Percentiles rank a stretch among this genome's conserved stretches.
phyloP scores from a whole-genome alignment of 345 rosid species.

The Streptanthus diversifolius region DNA sequence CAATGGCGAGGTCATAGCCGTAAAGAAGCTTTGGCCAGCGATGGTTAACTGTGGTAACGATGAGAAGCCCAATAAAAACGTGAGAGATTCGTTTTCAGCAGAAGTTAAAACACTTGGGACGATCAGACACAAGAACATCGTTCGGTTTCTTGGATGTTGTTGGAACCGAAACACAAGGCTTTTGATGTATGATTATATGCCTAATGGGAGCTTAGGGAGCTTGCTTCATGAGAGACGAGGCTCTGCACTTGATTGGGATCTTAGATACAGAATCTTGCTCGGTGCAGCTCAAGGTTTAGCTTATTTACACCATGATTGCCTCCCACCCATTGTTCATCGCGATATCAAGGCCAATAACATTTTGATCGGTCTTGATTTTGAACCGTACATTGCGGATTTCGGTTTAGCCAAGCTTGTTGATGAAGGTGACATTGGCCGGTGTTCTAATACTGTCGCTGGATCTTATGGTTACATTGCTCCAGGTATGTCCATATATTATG shows the following conservation, averaged over 20 bases:
- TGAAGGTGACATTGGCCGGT: slow-evolving; percentile 74
- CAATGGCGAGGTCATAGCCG: slow-evolving; percentile 81
- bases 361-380: slow-evolving; percentile 79
- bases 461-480: slow-evolving; percentile 98
- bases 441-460: slow-evolving; percentile 87
- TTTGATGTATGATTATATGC: slow-evolving; percentile 94
- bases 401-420: slow-evolving; percentile 95
- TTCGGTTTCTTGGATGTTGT: slow-evolving; percentile 87
- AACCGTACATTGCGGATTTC: slow-evolving; percentile 96
- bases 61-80: slow-evolving; percentile 47
- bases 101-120: slow-evolving; percentile 89
- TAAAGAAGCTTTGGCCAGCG: slow-evolving; percentile 90
- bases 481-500: slow-evolving; percentile 41
- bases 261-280: slow-evolving; percentile 74
- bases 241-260: slow-evolving; percentile 81
- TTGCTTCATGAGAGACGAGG: slow-evolving; percentile 81
- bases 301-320: slow-evolving; percentile 93
- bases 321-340: slow-evolving; percentile 89
- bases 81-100: slow-evolving; percentile 92
- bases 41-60: slow-evolving; percentile 45
- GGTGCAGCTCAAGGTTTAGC: slow-evolving; percentile 94
- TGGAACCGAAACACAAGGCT: slow-evolving; percentile 78
- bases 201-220: slow-evolving; percentile 88
- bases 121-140: slow-evolving; percentile 92
- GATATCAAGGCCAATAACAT: slow-evolving; percentile 95